Evolutionary conservation across 805 yeast genomes (phyloP).

Genomic region (Nematodospora valgi): DNA sequence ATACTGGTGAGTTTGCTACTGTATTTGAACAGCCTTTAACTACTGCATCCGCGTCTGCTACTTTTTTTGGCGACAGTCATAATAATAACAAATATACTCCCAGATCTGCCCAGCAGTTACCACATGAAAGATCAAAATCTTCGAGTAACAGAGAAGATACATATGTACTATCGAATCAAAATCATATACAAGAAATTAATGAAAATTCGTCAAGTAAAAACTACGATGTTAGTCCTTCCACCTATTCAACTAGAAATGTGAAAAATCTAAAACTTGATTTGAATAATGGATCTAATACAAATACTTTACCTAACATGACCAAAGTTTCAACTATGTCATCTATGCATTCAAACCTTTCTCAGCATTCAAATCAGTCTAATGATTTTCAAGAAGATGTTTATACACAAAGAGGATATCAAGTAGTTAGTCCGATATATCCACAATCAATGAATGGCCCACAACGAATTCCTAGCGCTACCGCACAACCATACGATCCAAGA

Average conservation of each 20-base stretch:
- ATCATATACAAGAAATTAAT: too few relatives aligned
- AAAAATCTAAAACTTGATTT: slow-evolving; percentile 6
- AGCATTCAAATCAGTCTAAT: background rate
- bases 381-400: background rate
- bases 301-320: background rate
- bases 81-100: too few relatives aligned
- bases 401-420: background rate
- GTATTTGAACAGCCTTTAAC: background rate
- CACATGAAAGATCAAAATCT: too few relatives aligned
- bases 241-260: slow-evolving; percentile 3
- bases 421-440: too few relatives aligned
- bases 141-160: too few relatives aligned
- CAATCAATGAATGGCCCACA: background rate
- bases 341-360: background rate
- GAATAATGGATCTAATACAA: background rate
- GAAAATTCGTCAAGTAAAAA: too few relatives aligned
- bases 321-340: background rate
- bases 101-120: too few relatives aligned
- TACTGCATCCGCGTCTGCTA: background rate
- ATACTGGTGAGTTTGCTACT: slow-evolving; percentile 1
- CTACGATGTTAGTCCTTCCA: too few relatives aligned
- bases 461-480: too few relatives aligned
- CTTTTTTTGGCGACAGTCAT: background rate
- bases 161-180: too few relatives aligned
- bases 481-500: slow-evolving; percentile 8